Evolutionary conservation across 2,329 filamentous ascomycete species (phyloP), one percentile per base, ranked within the genome.

Genomic region (Thielaviopsis punctulata): DNA sequence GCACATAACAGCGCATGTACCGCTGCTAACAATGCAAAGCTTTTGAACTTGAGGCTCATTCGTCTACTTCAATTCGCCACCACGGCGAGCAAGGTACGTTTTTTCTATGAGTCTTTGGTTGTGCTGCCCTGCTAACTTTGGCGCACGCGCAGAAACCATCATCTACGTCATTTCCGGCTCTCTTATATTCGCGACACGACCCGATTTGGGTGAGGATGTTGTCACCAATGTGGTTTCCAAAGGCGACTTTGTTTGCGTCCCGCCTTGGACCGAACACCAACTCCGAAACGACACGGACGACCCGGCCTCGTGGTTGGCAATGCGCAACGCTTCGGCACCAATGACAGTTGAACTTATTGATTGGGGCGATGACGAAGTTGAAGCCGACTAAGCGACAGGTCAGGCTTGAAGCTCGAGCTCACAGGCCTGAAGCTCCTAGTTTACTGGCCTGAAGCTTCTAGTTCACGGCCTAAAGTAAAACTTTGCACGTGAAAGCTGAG

Each of bases 161-260:
- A 73, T 86, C 48, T 84, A 82, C 59, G 77, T 75, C 10, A 73
- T 76, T 10, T 73, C 73, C 1, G 82, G 83, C 12, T 69, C 70
- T 50, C 80, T 81, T 4, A 66, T 73, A 13, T 69, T 86, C 8
- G 69, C 84, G 2, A 79, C 73, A 0, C 71, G 72, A 50, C 69
- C 77, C 19, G 69, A 73, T 43, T 73, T 77, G 12, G 72, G 71
- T 46, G 66, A 67, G 30, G 65, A 70, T 25, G 62, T 71, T 1
- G 73, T 73, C 56, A 72, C 73, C 30, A 72, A 82, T 56, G 67
- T 75, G 18, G 68, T 87, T 6, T 63, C 64, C 1, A 69, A 76
- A 0, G 82, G 83, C 0, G 82, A 86, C 62, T 86, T 84, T 63
- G 80, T 80, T 2, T 71, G 84, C 52, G 73, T 86, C 12, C 82